Evolutionary conservation across 2,329 filamentous ascomycete genomes (phyloP), one percentile per base, ranked within the genome.

Genomic region (Rutstroemia sp.): DNA sequence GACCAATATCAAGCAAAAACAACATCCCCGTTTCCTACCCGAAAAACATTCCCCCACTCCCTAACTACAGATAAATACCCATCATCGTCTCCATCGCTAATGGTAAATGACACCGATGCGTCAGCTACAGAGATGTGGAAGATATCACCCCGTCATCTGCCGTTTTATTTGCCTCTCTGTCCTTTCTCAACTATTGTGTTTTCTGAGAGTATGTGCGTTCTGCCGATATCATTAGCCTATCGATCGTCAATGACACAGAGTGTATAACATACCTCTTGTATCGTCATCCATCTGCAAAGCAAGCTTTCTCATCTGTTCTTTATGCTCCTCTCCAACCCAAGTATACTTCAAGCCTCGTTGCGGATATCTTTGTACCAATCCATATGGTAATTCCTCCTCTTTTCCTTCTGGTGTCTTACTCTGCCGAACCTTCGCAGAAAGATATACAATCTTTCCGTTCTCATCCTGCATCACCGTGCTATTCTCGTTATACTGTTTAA

Each of bases 361-460:
- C 2, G 58, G 59, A 42, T 58, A 46, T 21, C 42, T 56, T 17
- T 61, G 51, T 4, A 59, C 55, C 7, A 61, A 51, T 3, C 30
- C 49, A 12, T 45, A 61, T 16, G 59, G 59, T 9, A 59, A 44
- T 9, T 25, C 51, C 23, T 51, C 48, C n/a, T 21, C 17, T n/a
- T n/a, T n/a, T 25, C 50, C 49, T 4, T 40, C 56, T 1, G 45
- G 47, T 2, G 48, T 58, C 4, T n/a, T 51, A 19, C 60, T 49
- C 12, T 36, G 38, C 30, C 60, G 25, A 16, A 61, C 57, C 21
- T 60, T 60, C 5, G 44, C 52, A 7, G 34, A 12, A 14, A 49
- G 17, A 17, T 21, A 46, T 40, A 49, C 48, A 14, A 36, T 21
- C 21, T 58, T 60, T 10, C 58, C 60, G 44, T 58, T 49, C 3